Evolutionary conservation across 208 protist genomes (phyloP).

Genomic region (Trypanosoma rangeli): DNA sequence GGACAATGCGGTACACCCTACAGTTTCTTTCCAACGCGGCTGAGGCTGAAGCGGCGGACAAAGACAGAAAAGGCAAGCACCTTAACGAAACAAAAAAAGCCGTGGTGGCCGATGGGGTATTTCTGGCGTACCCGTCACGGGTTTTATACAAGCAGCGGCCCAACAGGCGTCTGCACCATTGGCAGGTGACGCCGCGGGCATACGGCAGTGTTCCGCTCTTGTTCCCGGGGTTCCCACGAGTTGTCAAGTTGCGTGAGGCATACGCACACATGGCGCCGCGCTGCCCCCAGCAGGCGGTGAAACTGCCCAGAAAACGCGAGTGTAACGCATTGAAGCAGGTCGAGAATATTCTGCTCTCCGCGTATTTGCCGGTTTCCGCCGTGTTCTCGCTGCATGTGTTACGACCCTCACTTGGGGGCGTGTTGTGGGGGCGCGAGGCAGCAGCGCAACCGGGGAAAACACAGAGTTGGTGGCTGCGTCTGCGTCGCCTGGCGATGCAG

Average conservation of each 20-base stretch:
- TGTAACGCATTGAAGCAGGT: neutral
- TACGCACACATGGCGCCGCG: neutral
- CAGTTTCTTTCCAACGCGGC: conserved; percentile 2
- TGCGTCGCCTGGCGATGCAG: conserved; percentile 8
- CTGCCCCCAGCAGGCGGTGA: neutral
- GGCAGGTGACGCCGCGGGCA: neutral
- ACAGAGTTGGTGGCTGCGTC: conserved; percentile 17
- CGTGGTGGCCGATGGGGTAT: neutral
- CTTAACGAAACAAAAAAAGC: neutral
- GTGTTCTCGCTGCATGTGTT: conserved; percentile 11
- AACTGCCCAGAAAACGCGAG: neutral
- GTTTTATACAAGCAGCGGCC: conserved; percentile 9
- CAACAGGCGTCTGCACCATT: neutral
- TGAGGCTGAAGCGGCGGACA: neutral
- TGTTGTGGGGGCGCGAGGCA: conserved; percentile 12
- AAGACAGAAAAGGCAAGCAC: neutral
- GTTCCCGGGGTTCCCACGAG: neutral
- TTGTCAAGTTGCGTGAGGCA: neutral
- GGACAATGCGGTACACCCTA: conserved; percentile 19
- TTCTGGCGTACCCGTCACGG: conserved; percentile 19
- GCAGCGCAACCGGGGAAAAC: conserved; percentile 1
- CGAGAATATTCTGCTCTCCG: conserved; percentile 10
- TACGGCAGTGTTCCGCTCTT: conserved; percentile 2
- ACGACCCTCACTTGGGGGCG: conserved; percentile 13
- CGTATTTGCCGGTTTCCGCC: conserved; percentile 15